These are phyloP conservation scores for Cadophora malorum DNA, from an alignment of 2,329 filamentous ascomycete genomes.

Conservation along the genomic window DNA sequence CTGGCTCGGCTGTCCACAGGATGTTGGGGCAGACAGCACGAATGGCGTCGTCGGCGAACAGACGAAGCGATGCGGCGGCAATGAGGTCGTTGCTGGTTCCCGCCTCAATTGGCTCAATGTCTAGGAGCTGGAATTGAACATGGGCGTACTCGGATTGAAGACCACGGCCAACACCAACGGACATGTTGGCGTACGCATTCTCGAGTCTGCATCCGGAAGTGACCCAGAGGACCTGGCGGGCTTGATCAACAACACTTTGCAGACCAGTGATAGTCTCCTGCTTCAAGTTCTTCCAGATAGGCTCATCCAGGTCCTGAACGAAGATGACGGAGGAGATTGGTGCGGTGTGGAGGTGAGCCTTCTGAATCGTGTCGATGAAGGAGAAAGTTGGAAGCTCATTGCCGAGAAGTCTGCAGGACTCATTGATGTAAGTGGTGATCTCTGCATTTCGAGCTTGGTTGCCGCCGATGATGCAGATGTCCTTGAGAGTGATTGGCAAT, in stretches of 20 bases:
- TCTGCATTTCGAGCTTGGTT: conserved; percentile 21
- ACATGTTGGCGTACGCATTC: conserved; percentile 28
- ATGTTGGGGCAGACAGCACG: conserved; percentile 25
- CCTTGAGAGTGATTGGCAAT: conserved; percentile 12
- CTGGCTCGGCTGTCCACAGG: conserved; percentile 25
- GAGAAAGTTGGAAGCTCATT: conserved; percentile 21
- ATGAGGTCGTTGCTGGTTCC: conserved; percentile 25
- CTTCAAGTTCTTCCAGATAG: conserved; percentile 24
- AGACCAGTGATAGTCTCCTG: conserved; percentile 23
- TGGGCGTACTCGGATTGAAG: conserved; percentile 28
- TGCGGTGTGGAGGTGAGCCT: conserved; percentile 10
- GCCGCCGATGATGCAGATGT: conserved; percentile 23
- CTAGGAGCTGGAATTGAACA: conserved; percentile 23
- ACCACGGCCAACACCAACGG: conserved; percentile 25
- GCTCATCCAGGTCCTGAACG: conserved; percentile 24
- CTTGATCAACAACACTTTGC: conserved; percentile 21
- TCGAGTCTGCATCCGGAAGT: conserved; percentile 22
- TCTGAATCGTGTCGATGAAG: conserved; percentile 20
- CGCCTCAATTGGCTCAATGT: conserved; percentile 24
- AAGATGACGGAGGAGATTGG: conserved; percentile 21
- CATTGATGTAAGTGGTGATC: conserved; percentile 19
- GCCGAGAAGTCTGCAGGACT: conserved; percentile 15
- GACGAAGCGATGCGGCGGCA: conserved; percentile 22
- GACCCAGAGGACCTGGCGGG: conserved; percentile 27
- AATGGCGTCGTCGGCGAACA: conserved; percentile 25